phyloP scores from a whole-genome alignment of 768 basidiomycete genomes.

The Russula sp. region DNA sequence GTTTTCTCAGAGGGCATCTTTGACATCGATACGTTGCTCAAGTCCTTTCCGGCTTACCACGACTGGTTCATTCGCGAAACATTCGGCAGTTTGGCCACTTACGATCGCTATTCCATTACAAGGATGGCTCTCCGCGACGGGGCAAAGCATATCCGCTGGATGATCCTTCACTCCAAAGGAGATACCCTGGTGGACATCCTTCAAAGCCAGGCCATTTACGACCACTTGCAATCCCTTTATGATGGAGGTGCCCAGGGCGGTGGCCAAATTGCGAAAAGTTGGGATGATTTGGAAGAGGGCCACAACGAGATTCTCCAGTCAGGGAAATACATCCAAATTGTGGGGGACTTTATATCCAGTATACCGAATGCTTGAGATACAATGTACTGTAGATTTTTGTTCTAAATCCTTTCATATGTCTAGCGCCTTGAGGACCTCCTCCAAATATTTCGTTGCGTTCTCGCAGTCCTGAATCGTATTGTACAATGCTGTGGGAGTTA shows the following conservation, averaged over 20 bases:
- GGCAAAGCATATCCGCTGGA: slow-evolving; percentile 51
- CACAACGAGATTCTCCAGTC: slow-evolving; percentile 54
- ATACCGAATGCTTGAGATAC: slow-evolving; percentile 5
- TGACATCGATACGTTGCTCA: slow-evolving; percentile 63
- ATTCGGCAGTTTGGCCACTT: slow-evolving; percentile 55
- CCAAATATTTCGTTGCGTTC: slow-evolving; percentile 60
- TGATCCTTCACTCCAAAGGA: slow-evolving; percentile 69
- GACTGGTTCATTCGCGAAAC: slow-evolving; percentile 64
- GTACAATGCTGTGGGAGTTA: slow-evolving; percentile 86
- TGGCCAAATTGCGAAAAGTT: slow-evolving; percentile 37
- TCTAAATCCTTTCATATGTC: slow-evolving; percentile 7
- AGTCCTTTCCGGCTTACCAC: slow-evolving; percentile 63
- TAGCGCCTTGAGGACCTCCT: slow-evolving; percentile 50
- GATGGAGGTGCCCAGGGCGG: slow-evolving; percentile 32
- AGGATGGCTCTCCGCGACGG: slow-evolving; percentile 41
- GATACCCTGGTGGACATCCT: slow-evolving; percentile 63
- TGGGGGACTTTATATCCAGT: slow-evolving; percentile 43
- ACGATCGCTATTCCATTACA: slow-evolving; percentile 47
- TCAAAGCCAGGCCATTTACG: slow-evolving; percentile 62
- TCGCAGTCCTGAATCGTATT: slow-evolving; percentile 79
- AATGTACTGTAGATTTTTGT: neutral
- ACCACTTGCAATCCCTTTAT: slow-evolving; percentile 47
- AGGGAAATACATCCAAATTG: slow-evolving; percentile 46
- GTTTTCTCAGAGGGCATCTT: slow-evolving; percentile 76
- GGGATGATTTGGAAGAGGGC: slow-evolving; percentile 44